Evolutionary conservation across 495 filamentous ascomycete genomes (phyloP).

Genomic region (Halenospora varia): DNA sequence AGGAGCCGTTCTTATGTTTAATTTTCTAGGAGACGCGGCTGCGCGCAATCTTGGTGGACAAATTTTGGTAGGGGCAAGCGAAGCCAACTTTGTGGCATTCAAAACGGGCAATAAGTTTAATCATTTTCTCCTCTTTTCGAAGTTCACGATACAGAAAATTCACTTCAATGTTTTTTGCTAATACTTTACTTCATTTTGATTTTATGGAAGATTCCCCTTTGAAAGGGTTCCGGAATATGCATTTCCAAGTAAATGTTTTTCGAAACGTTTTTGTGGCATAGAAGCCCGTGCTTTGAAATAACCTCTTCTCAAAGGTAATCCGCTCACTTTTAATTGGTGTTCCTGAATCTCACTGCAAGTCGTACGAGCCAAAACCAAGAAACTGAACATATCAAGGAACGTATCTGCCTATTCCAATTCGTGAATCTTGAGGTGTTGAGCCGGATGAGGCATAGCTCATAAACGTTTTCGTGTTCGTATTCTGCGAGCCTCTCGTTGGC

Average conservation of each 20-base stretch:
- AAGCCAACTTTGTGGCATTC: background rate
- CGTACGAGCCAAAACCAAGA: background rate
- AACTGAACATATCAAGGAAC: background rate
- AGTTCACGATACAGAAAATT: too few relatives aligned
- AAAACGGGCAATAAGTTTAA: background rate
- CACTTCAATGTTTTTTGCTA: too few relatives aligned
- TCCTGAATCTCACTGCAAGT: background rate
- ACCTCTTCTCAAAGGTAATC: background rate
- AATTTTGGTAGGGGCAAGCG: background rate
- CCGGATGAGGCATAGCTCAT: background rate
- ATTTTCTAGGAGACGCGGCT: slow-evolving; percentile 2
- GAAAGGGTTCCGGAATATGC: background rate
- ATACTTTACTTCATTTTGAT: too few relatives aligned
- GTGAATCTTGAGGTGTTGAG: background rate
- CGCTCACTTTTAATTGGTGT: background rate
- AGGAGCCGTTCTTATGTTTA: background rate
- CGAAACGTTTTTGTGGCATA: background rate
- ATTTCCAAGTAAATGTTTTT: too few relatives aligned
- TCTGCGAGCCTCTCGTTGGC: background rate
- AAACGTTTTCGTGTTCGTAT: background rate
- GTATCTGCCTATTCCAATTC: background rate
- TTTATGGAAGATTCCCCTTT: too few relatives aligned
- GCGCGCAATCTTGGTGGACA: slow-evolving; percentile 6
- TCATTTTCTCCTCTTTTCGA: background rate
- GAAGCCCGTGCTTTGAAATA: background rate